Conservation (phyloP, 1,284 basidiomycete genomes). For the Xanthoconium separans region DNA sequence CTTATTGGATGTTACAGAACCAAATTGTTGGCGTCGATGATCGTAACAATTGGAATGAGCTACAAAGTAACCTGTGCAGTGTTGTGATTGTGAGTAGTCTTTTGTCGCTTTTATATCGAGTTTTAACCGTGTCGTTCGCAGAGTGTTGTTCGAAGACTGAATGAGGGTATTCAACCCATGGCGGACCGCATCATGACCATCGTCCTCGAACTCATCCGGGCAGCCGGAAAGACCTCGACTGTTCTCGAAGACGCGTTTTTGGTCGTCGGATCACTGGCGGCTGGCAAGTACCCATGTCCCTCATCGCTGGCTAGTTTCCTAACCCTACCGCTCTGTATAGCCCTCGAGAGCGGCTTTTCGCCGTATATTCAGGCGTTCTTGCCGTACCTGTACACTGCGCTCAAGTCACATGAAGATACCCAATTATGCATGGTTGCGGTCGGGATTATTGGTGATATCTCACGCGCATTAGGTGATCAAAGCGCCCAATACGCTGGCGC, state of each 20-base stretch:
- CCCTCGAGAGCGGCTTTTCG: conserved; percentile 82
- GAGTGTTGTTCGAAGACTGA: conserved; percentile 85
- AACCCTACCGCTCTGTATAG: conserved; percentile 33
- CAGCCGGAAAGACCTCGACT: conserved; percentile 89
- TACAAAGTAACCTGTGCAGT: conserved; percentile 94
- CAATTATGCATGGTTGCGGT: conserved; percentile 95
- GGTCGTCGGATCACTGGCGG: conserved; percentile 87
- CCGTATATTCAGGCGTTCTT: conserved; percentile 92
- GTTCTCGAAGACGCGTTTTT: conserved; percentile 98
- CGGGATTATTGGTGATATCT: conserved; percentile 94
- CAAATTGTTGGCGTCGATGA: conserved; percentile 97
- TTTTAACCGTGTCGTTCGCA: conserved; percentile 33
- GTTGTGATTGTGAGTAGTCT: conserved; percentile 70
- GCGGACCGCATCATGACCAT: conserved; percentile 97
- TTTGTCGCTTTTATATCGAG: not conserved
- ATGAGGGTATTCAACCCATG: conserved; percentile 81
- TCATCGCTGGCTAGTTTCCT: conserved; percentile 1
- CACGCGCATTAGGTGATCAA: conserved; percentile 86
- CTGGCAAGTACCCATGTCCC: conserved; percentile 42
- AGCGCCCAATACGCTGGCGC: conserved; percentile 80
- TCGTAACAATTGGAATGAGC: conserved; percentile 98
- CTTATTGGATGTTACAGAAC: conserved; percentile 48
- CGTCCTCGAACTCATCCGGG: conserved; percentile 81
- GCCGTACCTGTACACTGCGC: conserved; percentile 86
- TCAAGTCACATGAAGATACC: conserved; percentile 92